A percentile compares a stretch with the other conserved stretches of the same genome.
These are phyloP conservation scores for Alnus glutinosa DNA, from an alignment of 306 rosid species.

Conservation along the genomic window DNA sequence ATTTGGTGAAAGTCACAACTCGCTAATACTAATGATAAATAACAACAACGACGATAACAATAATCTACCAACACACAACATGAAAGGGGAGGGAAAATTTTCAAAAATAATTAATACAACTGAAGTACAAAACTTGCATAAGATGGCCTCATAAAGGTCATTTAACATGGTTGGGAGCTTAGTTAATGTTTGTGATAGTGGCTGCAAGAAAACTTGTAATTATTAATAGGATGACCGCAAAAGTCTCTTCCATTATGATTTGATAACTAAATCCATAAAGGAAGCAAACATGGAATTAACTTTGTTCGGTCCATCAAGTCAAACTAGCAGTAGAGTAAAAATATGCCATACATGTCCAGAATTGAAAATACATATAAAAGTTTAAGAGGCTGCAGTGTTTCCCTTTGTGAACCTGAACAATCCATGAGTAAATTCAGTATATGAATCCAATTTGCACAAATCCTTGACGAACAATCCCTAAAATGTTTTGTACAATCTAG, in stretches of 20 bases:
- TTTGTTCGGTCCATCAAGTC: neutral
- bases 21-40: neutral
- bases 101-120: neutral
- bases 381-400: neutral
- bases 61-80: neutral
- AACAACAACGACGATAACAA: neutral
- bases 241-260: neutral
- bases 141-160: conserved; percentile 4
- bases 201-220: neutral
- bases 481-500: neutral
- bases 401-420: neutral
- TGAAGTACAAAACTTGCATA: neutral
- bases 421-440: neutral
- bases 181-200: neutral
- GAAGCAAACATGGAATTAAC: neutral
- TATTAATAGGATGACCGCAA: neutral
- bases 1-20: neutral
- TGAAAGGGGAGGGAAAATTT: neutral
- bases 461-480: neutral
- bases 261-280: neutral
- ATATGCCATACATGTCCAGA: neutral
- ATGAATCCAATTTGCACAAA: neutral
- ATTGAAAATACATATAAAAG: neutral
- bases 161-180: neutral
- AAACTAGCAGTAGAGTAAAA: neutral